Evolutionary conservation across 345 rosid genomes (phyloP).

Genomic region (Kernera saxatilis): DNA sequence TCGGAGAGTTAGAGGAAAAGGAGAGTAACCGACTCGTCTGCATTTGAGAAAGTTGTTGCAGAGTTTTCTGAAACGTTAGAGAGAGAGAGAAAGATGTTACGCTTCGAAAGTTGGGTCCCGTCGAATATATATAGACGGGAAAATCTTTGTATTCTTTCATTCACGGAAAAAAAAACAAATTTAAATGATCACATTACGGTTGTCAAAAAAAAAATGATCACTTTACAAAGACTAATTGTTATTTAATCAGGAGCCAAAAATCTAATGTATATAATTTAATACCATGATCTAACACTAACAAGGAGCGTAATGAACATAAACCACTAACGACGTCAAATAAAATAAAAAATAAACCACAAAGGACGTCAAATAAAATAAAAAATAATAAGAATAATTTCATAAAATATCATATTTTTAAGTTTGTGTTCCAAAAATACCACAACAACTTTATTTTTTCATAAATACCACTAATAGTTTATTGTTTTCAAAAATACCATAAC

Average conservation of each 20-base stretch:
- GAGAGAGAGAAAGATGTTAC: neutral
- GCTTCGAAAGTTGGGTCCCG: slow-evolving; percentile 20
- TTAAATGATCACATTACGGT: no score
- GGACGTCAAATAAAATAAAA: no score
- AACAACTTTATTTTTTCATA: no score
- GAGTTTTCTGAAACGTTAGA: neutral
- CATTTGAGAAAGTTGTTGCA: slow-evolving; percentile 18
- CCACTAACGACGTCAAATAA: neutral
- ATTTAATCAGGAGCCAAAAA: slow-evolving; percentile 11
- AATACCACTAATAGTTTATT: no score
- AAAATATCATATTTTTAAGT: no score
- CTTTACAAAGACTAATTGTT: neutral
- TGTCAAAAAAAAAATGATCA: slow-evolving; percentile 16
- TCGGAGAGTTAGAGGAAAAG: slow-evolving; percentile 39
- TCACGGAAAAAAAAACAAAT: neutral
- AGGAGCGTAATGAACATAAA: slow-evolving; percentile 9
- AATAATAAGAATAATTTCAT: no score
- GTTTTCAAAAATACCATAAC: no score
- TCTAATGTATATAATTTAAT: neutral
- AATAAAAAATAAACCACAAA: neutral
- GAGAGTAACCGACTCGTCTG: slow-evolving; percentile 42
- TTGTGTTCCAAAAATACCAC: no score
- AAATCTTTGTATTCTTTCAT: neutral
- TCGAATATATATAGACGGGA: neutral
- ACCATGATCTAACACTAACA: neutral